phyloP scores from a whole-genome alignment of 805 yeast genomes.

The Candida alai region DNA sequence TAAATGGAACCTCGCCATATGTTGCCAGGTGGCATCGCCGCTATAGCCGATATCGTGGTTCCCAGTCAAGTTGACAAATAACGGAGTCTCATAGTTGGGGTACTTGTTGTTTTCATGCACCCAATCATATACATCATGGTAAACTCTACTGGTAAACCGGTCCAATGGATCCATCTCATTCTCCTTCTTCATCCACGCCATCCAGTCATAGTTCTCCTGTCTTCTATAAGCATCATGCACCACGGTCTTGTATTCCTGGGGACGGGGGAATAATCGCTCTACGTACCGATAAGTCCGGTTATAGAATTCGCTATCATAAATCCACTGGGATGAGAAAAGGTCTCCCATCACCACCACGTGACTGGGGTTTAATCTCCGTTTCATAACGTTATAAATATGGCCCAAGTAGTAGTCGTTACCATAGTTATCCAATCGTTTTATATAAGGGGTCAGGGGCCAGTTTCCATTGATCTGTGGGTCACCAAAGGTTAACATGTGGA shows the following conservation, averaged over 20 bases:
- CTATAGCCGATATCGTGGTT: slow-evolving; percentile 95
- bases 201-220: slow-evolving; percentile 58
- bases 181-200: slow-evolving; percentile 42
- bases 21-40: slow-evolving; percentile 92
- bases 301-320: slow-evolving; percentile 78
- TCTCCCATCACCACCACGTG: slow-evolving; percentile 93
- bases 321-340: slow-evolving; percentile 92
- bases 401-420: slow-evolving; percentile 91
- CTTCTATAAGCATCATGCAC: slow-evolving; percentile 44
- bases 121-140: slow-evolving; percentile 68
- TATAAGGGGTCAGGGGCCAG: slow-evolving; percentile 65
- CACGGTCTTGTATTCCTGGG: slow-evolving; percentile 44
- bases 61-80: slow-evolving; percentile 83
- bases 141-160: slow-evolving; percentile 37
- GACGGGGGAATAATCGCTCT: slow-evolving; percentile 63
- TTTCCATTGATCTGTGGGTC: slow-evolving; percentile 97
- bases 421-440: slow-evolving; percentile 73
- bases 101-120: slow-evolving; percentile 23
- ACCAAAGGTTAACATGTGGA: slow-evolving; percentile 79
- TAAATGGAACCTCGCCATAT: slow-evolving; percentile 70
- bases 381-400: slow-evolving; percentile 71
- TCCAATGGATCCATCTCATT: slow-evolving; percentile 27
- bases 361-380: slow-evolving; percentile 60
- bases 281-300: slow-evolving; percentile 73
- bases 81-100: slow-evolving; percentile 50